A percentile compares a stretch with the other conserved stretches of the same genome.
These are phyloP conservation scores for Umbelopsis sp. DNA, from an alignment of 192 early-diverging fungal species.

Conservation along the genomic window DNA sequence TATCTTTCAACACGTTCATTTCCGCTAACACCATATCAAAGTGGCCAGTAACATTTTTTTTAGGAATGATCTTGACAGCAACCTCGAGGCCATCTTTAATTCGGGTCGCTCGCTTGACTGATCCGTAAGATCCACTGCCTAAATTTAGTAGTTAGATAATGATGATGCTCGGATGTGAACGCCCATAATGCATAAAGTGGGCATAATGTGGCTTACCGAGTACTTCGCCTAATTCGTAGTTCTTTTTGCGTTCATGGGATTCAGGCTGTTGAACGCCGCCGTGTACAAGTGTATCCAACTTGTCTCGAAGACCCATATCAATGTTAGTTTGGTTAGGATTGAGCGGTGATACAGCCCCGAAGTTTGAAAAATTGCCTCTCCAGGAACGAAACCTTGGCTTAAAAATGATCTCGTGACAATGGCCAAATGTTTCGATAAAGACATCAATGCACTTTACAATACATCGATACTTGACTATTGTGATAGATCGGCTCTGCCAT, in stretches of 20 bases:
- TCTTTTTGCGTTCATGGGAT: constrained; percentile 68
- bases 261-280: constrained; percentile 49
- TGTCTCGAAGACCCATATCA: constrained; percentile 25
- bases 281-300: constrained; percentile 36
- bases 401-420: no score
- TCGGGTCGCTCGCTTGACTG: constrained; percentile 67
- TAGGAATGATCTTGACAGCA: constrained; percentile 93
- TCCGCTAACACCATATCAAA: constrained; percentile 91
- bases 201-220: constrained; percentile 47
- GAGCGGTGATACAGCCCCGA: no score
- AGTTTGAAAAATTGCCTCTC: no score
- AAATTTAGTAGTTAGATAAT: neutral
- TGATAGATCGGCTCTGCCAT: no score
- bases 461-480: no score
- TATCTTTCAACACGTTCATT: constrained; percentile 80
- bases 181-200: neutral
- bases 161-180: neutral
- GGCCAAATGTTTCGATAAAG: no score
- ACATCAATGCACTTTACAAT: no score
- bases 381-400: no score
- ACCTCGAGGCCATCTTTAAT: constrained; percentile 76
- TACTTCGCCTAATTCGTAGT: constrained; percentile 63
- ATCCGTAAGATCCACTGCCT: constrained; percentile 70
- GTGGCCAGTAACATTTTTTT: constrained; percentile 78
- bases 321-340: neutral